Evolutionary conservation across 495 filamentous ascomycete genomes (phyloP).

Genomic region (Margaritispora aquatica): DNA sequence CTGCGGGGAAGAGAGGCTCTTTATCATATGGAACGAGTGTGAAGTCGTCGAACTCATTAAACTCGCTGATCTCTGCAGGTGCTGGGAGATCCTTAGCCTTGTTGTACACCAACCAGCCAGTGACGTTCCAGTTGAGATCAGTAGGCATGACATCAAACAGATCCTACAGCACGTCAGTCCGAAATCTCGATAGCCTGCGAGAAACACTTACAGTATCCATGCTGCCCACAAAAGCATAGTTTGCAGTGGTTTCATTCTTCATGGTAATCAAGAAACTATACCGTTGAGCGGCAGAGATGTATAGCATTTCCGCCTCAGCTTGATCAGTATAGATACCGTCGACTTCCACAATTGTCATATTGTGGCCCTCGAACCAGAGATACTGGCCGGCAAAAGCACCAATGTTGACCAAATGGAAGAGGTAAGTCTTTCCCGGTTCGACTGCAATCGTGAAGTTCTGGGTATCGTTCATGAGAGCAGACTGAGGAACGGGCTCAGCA

Average conservation of each 20-base stretch:
- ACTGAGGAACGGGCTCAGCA: slow-evolving; percentile 59
- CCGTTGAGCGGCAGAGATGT: slow-evolving; percentile 60
- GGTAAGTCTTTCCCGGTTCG: slow-evolving; percentile 69
- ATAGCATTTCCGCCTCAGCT: slow-evolving; percentile 47
- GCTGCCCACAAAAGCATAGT: slow-evolving; percentile 60
- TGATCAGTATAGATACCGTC: slow-evolving; percentile 51
- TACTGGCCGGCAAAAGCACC: slow-evolving; percentile 61
- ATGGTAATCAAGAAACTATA: slow-evolving; percentile 63
- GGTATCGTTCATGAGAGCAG: slow-evolving; percentile 33
- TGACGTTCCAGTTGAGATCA: slow-evolving; percentile 66
- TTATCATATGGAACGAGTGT: slow-evolving; percentile 61
- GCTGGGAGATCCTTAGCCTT: slow-evolving; percentile 48
- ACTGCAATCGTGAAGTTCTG: slow-evolving; percentile 48
- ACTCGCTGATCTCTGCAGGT: slow-evolving; percentile 46
- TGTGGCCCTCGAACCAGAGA: slow-evolving; percentile 68
- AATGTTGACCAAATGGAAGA: slow-evolving; percentile 66
- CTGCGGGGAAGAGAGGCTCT: slow-evolving; percentile 44
- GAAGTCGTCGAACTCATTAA: slow-evolving; percentile 69
- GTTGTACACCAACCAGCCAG: slow-evolving; percentile 76
- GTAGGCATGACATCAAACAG: slow-evolving; percentile 63
- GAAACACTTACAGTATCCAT: slow-evolving; percentile 46
- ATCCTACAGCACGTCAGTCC: slow-evolving; percentile 35
- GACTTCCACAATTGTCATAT: slow-evolving; percentile 48
- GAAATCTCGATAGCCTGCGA: neutral
- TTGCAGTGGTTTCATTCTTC: slow-evolving; percentile 54